Percentiles rank a stretch among this genome's conserved stretches.
Evolutionary conservation across 306 rosid genomes (phyloP).

Genomic region (Senna tora): DNA sequence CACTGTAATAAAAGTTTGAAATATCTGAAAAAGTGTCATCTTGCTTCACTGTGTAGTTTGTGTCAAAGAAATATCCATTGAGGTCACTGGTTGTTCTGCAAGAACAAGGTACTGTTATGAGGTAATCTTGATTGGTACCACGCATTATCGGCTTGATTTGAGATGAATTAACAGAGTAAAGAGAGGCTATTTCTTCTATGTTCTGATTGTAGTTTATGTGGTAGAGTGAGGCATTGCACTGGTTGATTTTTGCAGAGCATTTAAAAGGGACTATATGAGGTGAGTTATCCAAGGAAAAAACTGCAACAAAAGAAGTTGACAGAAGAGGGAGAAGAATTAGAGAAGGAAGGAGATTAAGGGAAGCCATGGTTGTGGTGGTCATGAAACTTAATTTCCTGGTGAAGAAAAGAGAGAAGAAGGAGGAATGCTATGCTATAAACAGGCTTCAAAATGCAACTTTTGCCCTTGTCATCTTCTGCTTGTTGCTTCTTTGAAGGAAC

Average conservation of each 20-base stretch:
- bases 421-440: conserved; percentile 16
- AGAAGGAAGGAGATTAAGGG: conserved; percentile 38
- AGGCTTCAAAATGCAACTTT: conserved; percentile 12
- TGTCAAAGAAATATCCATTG: conserved; percentile 60
- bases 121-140: conserved; percentile 50
- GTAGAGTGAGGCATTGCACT: conserved; percentile 69
- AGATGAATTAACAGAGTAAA: conserved; percentile 57
- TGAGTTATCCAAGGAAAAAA: not conserved
- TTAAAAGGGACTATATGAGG: conserved; percentile 45
- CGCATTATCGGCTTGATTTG: conserved; percentile 45
- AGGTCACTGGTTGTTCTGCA: conserved; percentile 46
- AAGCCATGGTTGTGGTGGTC: conserved; percentile 57
- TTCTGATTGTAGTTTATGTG: conserved; percentile 39
- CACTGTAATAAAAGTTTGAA: conserved; percentile 51
- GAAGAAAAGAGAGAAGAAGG: conserved; percentile 39
- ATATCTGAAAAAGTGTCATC: conserved; percentile 49
- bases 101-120: conserved; percentile 70
- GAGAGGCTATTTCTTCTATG: conserved; percentile 47
- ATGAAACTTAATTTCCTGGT: conserved; percentile 35
- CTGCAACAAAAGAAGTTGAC: conserved; percentile 25
- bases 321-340: conserved; percentile 39
- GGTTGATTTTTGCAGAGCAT: conserved; percentile 47
- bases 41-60: conserved; percentile 45
- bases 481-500: conserved; percentile 36
- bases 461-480: conserved; percentile 36